These are phyloP conservation scores for Saccharomycopsis synnaedendra DNA, from an alignment of 805 yeast genomes.

Conservation along the genomic window DNA sequence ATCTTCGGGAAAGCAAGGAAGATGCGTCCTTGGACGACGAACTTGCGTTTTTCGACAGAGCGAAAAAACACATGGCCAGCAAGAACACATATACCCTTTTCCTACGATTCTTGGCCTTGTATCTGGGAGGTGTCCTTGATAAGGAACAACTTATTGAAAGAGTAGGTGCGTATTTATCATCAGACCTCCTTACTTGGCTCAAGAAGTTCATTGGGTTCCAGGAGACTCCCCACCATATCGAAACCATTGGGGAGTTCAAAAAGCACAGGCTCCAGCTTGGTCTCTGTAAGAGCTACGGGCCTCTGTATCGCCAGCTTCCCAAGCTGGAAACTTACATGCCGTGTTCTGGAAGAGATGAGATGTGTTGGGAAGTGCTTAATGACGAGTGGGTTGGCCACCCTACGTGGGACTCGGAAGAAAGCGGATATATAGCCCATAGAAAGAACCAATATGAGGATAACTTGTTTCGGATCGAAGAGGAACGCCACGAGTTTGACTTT, in stretches of 20 bases:
- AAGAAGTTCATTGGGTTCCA: constrained; percentile 84
- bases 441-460: constrained; percentile 97
- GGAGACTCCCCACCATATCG: constrained; percentile 77
- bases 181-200: constrained; percentile 83
- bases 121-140: constrained; percentile 82
- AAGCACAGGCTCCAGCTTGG: constrained; percentile 87
- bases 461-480: constrained; percentile 90
- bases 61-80: constrained; percentile 61
- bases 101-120: constrained; percentile 73
- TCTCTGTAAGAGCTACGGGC: constrained; percentile 89
- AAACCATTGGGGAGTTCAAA: constrained; percentile 63
- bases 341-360: constrained; percentile 77
- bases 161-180: constrained; percentile 70
- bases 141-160: constrained; percentile 71
- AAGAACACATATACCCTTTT: constrained; percentile 88
- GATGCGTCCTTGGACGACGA: constrained; percentile 55
- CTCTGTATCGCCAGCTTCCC: constrained; percentile 76
- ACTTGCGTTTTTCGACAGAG: constrained; percentile 83
- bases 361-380: constrained; percentile 86
- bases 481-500: constrained; percentile 93
- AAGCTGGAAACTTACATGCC: constrained; percentile 77
- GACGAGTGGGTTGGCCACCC: constrained; percentile 99
- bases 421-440: constrained; percentile 97
- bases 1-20: background rate
- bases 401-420: constrained; percentile 99